phyloP scores from a whole-genome alignment of 768 basidiomycete genomes.

The Suillus hirtellus region DNA sequence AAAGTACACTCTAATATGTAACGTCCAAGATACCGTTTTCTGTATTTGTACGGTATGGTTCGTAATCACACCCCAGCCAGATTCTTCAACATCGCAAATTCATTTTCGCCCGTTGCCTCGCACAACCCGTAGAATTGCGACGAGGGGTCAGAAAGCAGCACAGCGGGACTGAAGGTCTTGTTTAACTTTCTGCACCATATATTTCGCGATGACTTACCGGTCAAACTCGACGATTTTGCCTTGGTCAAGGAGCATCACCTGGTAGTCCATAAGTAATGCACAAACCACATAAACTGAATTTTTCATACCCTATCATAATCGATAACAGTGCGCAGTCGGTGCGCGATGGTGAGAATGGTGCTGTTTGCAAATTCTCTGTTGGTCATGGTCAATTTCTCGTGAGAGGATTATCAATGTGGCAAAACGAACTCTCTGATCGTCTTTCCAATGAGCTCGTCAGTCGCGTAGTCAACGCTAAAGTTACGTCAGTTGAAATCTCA shows the following conservation, averaged over 20 bases:
- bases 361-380: slow-evolving; percentile 73
- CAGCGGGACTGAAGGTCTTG: slow-evolving; percentile 43
- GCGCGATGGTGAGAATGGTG: slow-evolving; percentile 83
- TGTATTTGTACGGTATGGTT: not conserved
- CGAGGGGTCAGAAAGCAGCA: slow-evolving; percentile 51
- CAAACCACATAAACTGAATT: not conserved
- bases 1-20: not conserved
- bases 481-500: slow-evolving; percentile 5
- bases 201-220: slow-evolving; percentile 33
- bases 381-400: not conserved
- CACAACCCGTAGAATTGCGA: slow-evolving; percentile 71
- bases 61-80: slow-evolving; percentile 47
- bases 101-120: slow-evolving; percentile 71
- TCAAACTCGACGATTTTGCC: slow-evolving; percentile 81
- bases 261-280: slow-evolving; percentile 15
- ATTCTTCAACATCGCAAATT: slow-evolving; percentile 67
- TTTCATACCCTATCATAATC: slow-evolving; percentile 71
- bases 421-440: slow-evolving; percentile 72
- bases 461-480: slow-evolving; percentile 75
- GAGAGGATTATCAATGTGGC: not conserved
- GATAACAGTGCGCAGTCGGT: slow-evolving; percentile 76
- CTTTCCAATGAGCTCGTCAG: slow-evolving; percentile 83
- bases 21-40: slow-evolving; percentile 22
- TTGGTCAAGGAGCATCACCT: slow-evolving; percentile 80
- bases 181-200: not conserved